A percentile compares a stretch with the other conserved stretches of the same genome.
Conservation (phyloP, 371 early-diverging fungal species). For the Mortierella sp. region DNA sequence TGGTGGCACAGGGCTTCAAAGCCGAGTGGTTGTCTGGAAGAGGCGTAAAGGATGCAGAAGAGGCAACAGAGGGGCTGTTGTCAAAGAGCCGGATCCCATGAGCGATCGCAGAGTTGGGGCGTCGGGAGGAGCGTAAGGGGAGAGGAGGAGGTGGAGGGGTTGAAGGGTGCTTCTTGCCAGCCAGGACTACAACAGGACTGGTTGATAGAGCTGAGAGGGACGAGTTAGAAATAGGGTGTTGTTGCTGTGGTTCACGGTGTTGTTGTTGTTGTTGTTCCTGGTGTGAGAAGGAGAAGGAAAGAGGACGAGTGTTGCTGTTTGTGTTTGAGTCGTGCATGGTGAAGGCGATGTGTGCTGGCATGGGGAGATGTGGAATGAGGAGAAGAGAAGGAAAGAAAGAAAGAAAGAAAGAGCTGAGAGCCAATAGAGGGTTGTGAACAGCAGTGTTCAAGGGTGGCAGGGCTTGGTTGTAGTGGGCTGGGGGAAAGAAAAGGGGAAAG, state of each 20-base stretch:
- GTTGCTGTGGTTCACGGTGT: constrained; percentile 2
- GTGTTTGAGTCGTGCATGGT: not conserved
- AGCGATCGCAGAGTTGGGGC: constrained; percentile 6
- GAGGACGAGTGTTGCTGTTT: not conserved
- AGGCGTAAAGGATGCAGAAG: not conserved
- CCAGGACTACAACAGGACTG: not conserved
- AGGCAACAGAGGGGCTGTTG: not conserved
- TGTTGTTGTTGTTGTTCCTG: not conserved
- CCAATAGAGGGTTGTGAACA: not conserved
- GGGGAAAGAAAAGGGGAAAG: not conserved
- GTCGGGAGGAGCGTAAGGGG: constrained; percentile 22
- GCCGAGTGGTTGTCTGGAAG: not conserved
- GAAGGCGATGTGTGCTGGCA: not conserved
- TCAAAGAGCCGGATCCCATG: constrained; percentile 20
- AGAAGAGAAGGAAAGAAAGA: not conserved
- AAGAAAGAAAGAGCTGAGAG: not conserved
- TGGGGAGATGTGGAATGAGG: not conserved
- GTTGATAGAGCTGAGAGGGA: not conserved
- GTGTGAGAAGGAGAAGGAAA: not conserved
- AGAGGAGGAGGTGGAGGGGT: constrained; percentile 36
- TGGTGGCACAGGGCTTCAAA: not conserved
- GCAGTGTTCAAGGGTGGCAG: not conserved
- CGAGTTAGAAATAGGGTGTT: not conserved
- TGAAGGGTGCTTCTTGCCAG: constrained; percentile 37
- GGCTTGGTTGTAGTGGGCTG: not conserved